Base-by-base conservation (phyloP, 2,329 filamentous ascomycete species). In the Alternaria ethzedia region DNA sequence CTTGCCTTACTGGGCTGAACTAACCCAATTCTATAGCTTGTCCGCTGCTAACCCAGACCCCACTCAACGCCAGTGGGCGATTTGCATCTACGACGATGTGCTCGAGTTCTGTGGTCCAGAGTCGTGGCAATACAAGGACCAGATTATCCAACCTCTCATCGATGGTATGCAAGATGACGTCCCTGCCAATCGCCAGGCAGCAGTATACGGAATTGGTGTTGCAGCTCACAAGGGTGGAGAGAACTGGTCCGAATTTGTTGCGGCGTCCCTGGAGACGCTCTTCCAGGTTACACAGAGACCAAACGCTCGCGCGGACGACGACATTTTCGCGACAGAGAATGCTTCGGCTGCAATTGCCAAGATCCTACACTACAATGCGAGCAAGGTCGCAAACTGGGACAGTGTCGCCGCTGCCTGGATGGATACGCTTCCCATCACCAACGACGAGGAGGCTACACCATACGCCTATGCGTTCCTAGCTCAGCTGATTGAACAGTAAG, bases 21-120 rank as follows among this genome's bases (percentile, higher is more conserved):
- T 99, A 23, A 89, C 97, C 79, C 84, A 87, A 11, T 97, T 93
- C 59, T 98, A 98, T 79, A 90, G 94, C 72, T 86, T 86, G 30
- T 98, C 98, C 80, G 90, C 97, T 68, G 88, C 87, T 45, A 96
- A 92, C 61, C 75, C 82, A 4, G 96, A 99, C 78, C 87, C 94
- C 0, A 98, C 94, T 17, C 95, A 98, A 80, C 89, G 96, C 59
- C 96, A 99, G 79, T 99, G 96, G 96, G 95, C 94, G n/a, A 87
- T 99, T 57, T 99, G 96, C 84, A 97, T 99, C 72, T 93, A 97
- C 86, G 96, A 99, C 76, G 96, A 99, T 79, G 95, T 99, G 36
- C 87, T 99, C 36, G 96, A 99, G 80, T 99, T 98, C 84, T 98
- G 94, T 78, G 94, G 95, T 1, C 87, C 90, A 0, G 90, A 97